Base-by-base conservation (phyloP, 2,329 filamentous ascomycete genomes). In the Dendrostoma leiphaemia region DNA sequence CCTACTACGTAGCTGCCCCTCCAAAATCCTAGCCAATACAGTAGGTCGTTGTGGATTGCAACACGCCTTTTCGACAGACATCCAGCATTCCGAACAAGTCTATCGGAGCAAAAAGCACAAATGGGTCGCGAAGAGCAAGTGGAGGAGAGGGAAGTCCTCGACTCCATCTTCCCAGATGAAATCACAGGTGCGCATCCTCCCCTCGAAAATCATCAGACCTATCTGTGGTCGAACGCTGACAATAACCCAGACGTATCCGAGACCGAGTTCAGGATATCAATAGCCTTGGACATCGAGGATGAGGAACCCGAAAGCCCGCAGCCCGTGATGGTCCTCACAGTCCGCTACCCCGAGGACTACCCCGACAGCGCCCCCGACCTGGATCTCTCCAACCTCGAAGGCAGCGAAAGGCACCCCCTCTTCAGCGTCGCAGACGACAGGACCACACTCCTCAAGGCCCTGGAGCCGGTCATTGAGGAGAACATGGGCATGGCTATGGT, bases 401-500 rank as follows among this genome's bases (percentile, higher is more conserved):
- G 92, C 71, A 74, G 85, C 67, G 65, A 84, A 19, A 70, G 82
- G 62, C 83, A 96, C 70, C 80, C 83, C 26, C 82, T 88, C 65
- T 86, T 99, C 70, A 89, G 87, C 67, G 79, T 97, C 44, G 81
- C 87, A 63, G 84, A 88, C 46, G 94, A 99, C 77, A 91, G 90
- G 67, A 78, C 83, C 17, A 72, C 74, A 49, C 83, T 99, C 13
- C 81, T 97, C 15, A 78, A 85, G 48, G 81, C 82, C 1, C 77
- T 97, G 12, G 71, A 84, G 35, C 84, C 88, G 15, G 89, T 87
- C 0, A 88, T 97, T 32, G 86, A 94, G 68, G 94, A 99, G 71
- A 97, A 92, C 63, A 74, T 97, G 56, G 94, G 94, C 59, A 97
- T 97, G 88, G 90, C 91, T 52, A 99, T 99, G 94, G 77, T 99